Base-by-base conservation (phyloP, 176 grass and related monocot species). In the Carex cristatella region DNA sequence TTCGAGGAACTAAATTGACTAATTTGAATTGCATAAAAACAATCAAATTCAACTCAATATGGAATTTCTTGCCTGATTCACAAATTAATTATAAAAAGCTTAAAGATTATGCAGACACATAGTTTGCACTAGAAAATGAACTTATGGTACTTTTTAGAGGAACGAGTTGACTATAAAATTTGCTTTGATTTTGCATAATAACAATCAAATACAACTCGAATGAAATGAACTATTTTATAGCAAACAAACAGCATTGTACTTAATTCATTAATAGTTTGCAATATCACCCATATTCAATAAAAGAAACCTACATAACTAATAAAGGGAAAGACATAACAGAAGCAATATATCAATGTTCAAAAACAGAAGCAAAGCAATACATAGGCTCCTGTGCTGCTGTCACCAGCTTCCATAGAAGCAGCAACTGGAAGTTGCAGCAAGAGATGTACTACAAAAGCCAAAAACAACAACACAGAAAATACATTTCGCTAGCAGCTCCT, bases 391-490 rank as follows among this genome's bases (percentile, higher is more conserved):
- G 57, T 60, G 57, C 57, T n/a, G 57, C 38, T 40, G 38, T 60
- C 57, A 60, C 57, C 67, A 37, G 16, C 31, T 31, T 38, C 37
- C 33, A 61, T 27, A n/a, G 60, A 4, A 46, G 27, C 76, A 58
- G 76, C 76, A 82, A 65, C 59, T 27, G 79, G 60, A 30, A 82
- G 37, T 82, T 82, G 79, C 61, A 44, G 79, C 61, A 32, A 82
- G 58, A 65, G 18, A 81, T 48, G 13, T 46, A 44, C 37, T 5
- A 27, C 79, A 81, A 33, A 79, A 79, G 38, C 18, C 10, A 14
- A 82, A 82, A 82, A 65, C 37, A 48, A 61, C 57, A 44, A 30
- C 79, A 62, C 44, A 37, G 23, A 81, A 15, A 8, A 81, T 33
- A 5, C 56, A 81, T 40, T 81, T 57, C 14, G 37, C 35, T 81